phyloP scores from a whole-genome alignment of 1,284 basidiomycete species.

The Trametes polyzona region DNA sequence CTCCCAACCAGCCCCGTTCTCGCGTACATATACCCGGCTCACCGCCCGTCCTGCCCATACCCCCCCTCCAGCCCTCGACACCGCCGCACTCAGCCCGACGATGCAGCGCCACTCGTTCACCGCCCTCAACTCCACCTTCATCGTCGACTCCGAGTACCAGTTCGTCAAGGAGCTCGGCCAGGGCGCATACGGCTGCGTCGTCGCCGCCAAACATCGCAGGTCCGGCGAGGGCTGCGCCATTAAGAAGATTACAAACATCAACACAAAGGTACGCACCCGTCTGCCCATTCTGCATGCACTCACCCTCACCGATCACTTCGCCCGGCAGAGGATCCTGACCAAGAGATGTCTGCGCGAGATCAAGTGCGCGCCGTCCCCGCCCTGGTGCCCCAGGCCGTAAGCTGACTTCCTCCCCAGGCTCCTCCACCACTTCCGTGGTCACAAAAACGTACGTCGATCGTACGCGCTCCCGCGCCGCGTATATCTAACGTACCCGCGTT shows the following conservation, averaged over 20 bases:
- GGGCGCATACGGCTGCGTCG: slow-evolving; percentile 92
- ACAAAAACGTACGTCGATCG: slow-evolving; percentile 79
- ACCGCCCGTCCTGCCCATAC: background rate
- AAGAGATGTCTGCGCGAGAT: slow-evolving; percentile 95
- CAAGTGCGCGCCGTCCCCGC: slow-evolving; percentile 54
- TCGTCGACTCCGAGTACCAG: slow-evolving; percentile 91
- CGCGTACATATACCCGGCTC: slow-evolving; percentile 1
- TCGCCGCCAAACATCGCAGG: slow-evolving; percentile 82
- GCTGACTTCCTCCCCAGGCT: slow-evolving; percentile 51
- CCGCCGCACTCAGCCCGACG: background rate
- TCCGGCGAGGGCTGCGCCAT: slow-evolving; percentile 92
- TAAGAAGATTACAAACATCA: slow-evolving; percentile 98
- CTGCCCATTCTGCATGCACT: background rate
- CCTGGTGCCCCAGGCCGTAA: slow-evolving; percentile 7
- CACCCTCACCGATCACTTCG: slow-evolving; percentile 1
- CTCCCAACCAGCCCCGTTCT: background rate
- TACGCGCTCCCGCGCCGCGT: background rate
- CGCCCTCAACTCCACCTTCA: slow-evolving; percentile 81
- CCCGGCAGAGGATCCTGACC: slow-evolving; percentile 83
- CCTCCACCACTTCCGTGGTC: slow-evolving; percentile 93
- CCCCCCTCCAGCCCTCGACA: background rate
- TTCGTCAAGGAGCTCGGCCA: slow-evolving; percentile 96
- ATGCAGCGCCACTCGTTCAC: slow-evolving; percentile 75
- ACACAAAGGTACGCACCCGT: slow-evolving; percentile 77
- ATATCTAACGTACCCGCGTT: background rate